A percentile compares a stretch with the other conserved stretches of the same genome.
Conservation (phyloP, 169 alveolate genomes). For the Plasmodium gonderi region DNA sequence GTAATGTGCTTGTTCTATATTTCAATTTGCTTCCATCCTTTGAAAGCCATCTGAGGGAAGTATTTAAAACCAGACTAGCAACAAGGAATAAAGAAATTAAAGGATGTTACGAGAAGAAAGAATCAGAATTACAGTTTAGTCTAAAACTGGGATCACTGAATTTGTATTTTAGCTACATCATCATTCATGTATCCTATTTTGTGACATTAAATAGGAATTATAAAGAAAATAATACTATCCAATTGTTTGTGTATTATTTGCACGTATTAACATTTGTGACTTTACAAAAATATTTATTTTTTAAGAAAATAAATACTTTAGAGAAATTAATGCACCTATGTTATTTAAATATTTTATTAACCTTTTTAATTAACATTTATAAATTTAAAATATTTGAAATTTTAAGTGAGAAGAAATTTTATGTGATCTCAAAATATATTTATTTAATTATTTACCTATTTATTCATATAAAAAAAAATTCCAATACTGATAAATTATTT, state of each 20-base stretch:
- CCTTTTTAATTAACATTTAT: constrained; percentile 25
- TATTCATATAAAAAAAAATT: constrained; percentile 7
- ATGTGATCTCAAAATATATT: constrained; percentile 18
- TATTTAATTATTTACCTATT: constrained; percentile 11
- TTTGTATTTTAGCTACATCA: constrained; percentile 16
- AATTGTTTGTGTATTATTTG: constrained; percentile 1
- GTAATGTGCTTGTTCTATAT: constrained; percentile 1
- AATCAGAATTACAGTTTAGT: background rate
- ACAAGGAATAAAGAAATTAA: background rate
- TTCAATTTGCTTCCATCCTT: constrained; percentile 10
- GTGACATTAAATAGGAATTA: constrained; percentile 9
- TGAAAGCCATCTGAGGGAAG: background rate
- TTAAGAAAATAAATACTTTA: background rate
- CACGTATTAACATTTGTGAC: constrained; percentile 44
- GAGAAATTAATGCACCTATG: background rate
- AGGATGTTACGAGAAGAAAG: background rate
- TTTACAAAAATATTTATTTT: constrained; percentile 10
- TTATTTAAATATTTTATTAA: constrained; percentile 20
- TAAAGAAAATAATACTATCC: background rate
- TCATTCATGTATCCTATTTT: constrained; percentile 46
- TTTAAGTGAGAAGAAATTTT: constrained; percentile 8
- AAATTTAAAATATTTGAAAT: constrained; percentile 27
- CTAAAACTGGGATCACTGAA: background rate
- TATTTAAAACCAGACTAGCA: background rate
- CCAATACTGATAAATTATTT: background rate